phyloP scores from a whole-genome alignment of 2,329 filamentous ascomycete species.

The Colletotrichum spaethianum region DNA sequence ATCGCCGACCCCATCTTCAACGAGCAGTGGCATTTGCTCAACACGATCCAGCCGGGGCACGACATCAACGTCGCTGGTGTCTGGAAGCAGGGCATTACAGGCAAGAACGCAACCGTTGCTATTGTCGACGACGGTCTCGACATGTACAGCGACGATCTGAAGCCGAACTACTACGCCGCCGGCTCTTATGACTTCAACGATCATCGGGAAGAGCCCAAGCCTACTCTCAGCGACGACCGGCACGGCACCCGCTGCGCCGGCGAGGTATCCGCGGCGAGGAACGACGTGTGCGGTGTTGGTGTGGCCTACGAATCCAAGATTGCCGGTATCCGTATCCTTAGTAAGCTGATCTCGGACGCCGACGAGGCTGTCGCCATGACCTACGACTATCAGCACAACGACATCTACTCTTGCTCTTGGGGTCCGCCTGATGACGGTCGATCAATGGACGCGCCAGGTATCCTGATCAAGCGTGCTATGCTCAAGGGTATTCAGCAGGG shows the following conservation, averaged over 20 bases:
- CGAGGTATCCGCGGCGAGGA: constrained; percentile 92
- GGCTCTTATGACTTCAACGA: constrained; percentile 99
- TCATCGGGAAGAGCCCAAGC: constrained; percentile 81
- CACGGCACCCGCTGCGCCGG: constrained; percentile 97
- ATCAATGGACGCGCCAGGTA: constrained; percentile 93
- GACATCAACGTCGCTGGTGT: constrained; percentile 97
- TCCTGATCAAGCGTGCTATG: constrained; percentile 92
- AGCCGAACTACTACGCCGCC: constrained; percentile 91
- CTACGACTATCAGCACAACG: constrained; percentile 90
- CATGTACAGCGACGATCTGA: constrained; percentile 94
- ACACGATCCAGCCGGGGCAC: constrained; percentile 84
- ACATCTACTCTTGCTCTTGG: constrained; percentile 99
- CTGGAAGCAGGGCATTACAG: constrained; percentile 92
- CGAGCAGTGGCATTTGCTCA: constrained; percentile 96
- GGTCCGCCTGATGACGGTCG: constrained; percentile 93
- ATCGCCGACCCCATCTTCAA: constrained; percentile 93
- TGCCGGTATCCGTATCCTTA: constrained; percentile 92
- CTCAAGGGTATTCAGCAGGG: constrained; percentile 92
- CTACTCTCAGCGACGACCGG: constrained; percentile 85
- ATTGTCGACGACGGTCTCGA: constrained; percentile 97
- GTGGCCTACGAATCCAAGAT: constrained; percentile 94
- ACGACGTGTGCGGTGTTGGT: constrained; percentile 94
- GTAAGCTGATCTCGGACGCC: constrained; percentile 89
- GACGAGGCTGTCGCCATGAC: constrained; percentile 95
- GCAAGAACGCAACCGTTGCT: constrained; percentile 88